Evolutionary conservation across 306 rosid species (phyloP), one percentile per base, ranked within the genome.

Genomic region (Malus asiatica): DNA sequence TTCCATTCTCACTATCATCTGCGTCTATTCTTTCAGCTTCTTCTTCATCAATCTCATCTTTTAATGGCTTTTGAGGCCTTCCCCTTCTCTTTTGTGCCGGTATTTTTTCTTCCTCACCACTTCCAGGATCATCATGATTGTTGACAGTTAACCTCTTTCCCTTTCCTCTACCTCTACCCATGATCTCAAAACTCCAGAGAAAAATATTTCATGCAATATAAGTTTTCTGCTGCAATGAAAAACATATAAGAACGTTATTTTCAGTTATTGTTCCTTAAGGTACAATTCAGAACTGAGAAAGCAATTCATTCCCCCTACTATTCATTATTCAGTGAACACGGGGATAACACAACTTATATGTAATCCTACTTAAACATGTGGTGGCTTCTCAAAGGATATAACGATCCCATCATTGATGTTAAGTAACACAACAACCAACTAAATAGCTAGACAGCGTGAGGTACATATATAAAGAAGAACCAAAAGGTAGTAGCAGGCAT

Each of bases 101-200:
- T 32, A 86, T 86, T 63, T 83, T 86, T 77, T 86, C 89, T 68
- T 83, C 89, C 83, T 86, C 89, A 0, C 87, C 89, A 20, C 89
- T 83, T 38, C 87, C 87, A 33, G 83, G 77, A 74, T 86, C 89
- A 22, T 86, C 89, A 25, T 86, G 84, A 68, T 78, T 86, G 70
- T 77, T 70, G 16, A 85, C 78, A 4, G 79, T 80, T 51, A 85
- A 77, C 72, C 84, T 83, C 85, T 81, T 86, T 30, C 83, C 89
- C 66, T 86, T 86, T 75, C 89, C 89, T 63, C 89, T 76, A 52
- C 89, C 89, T 83, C 87, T 77, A 58, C 89, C 89, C 89, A 86
- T 86, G 66, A 52, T 83, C 65, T 82, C 76, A 83, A 67, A 89
- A 79, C 80, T 71, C 75, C 79, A 76, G 32, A 58, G 82, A 76